Evolutionary conservation across 257 asterid species (phyloP).

Genomic region (Rubia yunnanensis): DNA sequence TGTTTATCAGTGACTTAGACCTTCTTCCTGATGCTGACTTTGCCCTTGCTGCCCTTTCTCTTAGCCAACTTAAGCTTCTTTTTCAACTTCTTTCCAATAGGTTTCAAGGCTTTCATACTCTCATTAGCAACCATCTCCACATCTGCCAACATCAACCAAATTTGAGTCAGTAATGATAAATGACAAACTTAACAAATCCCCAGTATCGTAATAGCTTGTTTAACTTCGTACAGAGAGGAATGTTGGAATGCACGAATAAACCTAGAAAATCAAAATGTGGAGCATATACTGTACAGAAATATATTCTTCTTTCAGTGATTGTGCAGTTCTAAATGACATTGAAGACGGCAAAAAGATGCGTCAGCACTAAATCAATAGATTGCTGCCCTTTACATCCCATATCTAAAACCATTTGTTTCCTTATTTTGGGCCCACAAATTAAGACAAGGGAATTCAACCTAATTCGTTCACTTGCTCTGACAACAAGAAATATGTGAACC

Average conservation of each 20-base stretch:
- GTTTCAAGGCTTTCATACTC: conserved; percentile 41
- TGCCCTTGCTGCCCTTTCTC: conserved; percentile 64
- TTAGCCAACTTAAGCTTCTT: conserved; percentile 69
- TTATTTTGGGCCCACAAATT: too few species aligned
- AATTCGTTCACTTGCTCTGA: neutral
- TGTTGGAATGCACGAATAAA: neutral
- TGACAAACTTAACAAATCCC: neutral
- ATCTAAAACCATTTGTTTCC: neutral
- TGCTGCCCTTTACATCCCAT: neutral
- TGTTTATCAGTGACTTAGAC: conserved; percentile 15
- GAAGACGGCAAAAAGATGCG: neutral
- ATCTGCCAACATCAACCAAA: conserved; percentile 29
- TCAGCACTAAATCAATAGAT: neutral
- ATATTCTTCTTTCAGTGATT: neutral
- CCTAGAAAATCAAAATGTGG: neutral
- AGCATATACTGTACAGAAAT: neutral
- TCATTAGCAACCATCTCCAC: conserved; percentile 41
- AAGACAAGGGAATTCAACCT: neutral
- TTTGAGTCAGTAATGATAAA: neutral
- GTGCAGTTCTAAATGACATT: neutral
- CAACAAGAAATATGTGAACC: neutral
- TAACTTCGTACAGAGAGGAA: neutral
- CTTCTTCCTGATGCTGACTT: conserved; percentile 68
- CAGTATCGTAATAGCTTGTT: neutral
- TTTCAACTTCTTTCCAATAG: conserved; percentile 79